phyloP scores from a whole-genome alignment of 75 land plant species.

The Cunninghamia lanceolata region DNA sequence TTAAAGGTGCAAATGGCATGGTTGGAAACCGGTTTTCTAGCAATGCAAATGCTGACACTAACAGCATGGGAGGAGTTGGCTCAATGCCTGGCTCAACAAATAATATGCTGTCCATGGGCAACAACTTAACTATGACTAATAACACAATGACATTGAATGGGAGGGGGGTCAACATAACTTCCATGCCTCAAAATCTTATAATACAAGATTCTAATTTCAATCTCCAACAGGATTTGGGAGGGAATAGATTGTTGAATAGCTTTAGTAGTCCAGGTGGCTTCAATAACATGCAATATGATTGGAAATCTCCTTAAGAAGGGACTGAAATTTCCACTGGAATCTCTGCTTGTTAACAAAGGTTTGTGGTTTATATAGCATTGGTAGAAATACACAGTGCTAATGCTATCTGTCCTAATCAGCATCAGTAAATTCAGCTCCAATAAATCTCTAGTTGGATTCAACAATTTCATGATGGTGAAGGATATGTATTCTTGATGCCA shows the following conservation, averaged over 20 bases:
- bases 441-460: not conserved
- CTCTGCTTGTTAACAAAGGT: not conserved
- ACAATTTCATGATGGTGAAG: not conserved
- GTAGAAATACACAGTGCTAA: conserved; percentile 1
- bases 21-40: conserved; percentile 38
- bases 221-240: conserved; percentile 48
- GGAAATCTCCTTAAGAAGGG: conserved; percentile 27
- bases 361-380: not conserved
- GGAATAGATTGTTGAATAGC: conserved; percentile 47
- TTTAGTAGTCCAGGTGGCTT: conserved; percentile 45
- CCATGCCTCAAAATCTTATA: conserved; percentile 34
- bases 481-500: not conserved
- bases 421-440: not conserved
- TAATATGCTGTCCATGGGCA: conserved; percentile 32
- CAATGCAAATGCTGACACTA: conserved; percentile 21
- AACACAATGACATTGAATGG: conserved; percentile 54
- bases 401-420: not conserved
- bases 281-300: conserved; percentile 66
- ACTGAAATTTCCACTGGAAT: not conserved
- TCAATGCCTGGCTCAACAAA: conserved; percentile 29
- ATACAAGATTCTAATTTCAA: conserved; percentile 25
- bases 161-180: conserved; percentile 42
- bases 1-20: conserved; percentile 37
- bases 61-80: conserved; percentile 27
- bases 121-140: conserved; percentile 28